A percentile compares a stretch with the other conserved stretches of the same genome.
Evolutionary conservation across 2,329 filamentous ascomycete species (phyloP).

Genomic region (Lecanicillium sp.): DNA sequence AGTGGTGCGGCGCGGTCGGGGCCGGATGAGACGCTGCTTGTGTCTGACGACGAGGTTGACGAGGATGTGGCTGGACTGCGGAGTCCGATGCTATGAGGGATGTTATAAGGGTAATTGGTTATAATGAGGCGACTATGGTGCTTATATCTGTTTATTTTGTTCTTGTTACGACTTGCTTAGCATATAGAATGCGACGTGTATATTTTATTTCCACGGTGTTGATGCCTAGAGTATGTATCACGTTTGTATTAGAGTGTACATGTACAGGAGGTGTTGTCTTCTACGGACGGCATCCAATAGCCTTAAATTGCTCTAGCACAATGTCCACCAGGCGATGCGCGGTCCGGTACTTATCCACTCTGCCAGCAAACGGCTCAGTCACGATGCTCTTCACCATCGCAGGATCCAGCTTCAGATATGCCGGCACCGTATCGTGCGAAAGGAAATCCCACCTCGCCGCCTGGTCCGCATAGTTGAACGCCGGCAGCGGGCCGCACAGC

Average conservation of each 20-base stretch:
- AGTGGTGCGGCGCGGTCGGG: constrained; percentile 29
- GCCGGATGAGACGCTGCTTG: constrained; percentile 37
- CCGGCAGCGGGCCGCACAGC: constrained; percentile 3
- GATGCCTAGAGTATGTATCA: too few species aligned
- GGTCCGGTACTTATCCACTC: not conserved
- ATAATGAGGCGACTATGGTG: too few species aligned
- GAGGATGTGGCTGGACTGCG: constrained; percentile 7
- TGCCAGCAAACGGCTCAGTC: not conserved
- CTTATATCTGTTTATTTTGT: too few species aligned
- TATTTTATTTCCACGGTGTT: too few species aligned
- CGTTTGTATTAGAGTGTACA: too few species aligned
- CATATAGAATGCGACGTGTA: too few species aligned
- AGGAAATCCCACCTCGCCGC: not conserved
- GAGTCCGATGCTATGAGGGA: constrained; percentile 10
- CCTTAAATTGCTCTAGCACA: not conserved
- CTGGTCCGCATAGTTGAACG: constrained; percentile 4
- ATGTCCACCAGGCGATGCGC: not conserved
- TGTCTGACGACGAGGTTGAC: constrained; percentile 28
- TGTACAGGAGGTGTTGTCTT: too few species aligned
- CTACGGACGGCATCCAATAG: not conserved
- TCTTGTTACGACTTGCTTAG: too few species aligned
- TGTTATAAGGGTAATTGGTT: too few species aligned
- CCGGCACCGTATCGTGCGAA: constrained; percentile 1
- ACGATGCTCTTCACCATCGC: not conserved
- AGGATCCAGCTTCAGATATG: constrained; percentile 1